Percentiles rank a stretch among this genome's conserved stretches.
phyloP scores from a whole-genome alignment of 352 stramenopile genomes.

The Pythium graminicola region DNA sequence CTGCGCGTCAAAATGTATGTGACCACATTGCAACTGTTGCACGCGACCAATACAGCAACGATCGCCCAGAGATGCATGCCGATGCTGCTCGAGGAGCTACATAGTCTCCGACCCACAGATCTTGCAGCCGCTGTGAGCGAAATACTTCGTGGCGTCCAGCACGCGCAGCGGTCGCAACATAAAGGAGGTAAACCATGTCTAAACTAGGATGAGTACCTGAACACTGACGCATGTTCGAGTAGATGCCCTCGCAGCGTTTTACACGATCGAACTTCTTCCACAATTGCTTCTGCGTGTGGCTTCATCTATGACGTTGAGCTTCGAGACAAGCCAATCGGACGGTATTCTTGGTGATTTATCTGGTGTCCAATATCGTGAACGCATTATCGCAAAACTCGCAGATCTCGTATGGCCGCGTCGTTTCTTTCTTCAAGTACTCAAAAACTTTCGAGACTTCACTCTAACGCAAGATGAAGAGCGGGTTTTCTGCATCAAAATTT shows the following conservation, averaged over 20 bases:
- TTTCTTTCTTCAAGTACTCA: conserved; percentile 47
- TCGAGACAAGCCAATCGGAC: conserved; percentile 17
- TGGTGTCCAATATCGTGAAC: conserved; percentile 26
- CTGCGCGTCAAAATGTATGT: conserved; percentile 24
- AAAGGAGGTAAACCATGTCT: conserved; percentile 14
- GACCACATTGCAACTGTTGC: conserved; percentile 24
- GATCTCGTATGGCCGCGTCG: conserved; percentile 32
- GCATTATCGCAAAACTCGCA: conserved; percentile 29
- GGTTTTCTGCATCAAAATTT: conserved; percentile 36
- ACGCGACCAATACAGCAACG: conserved; percentile 23
- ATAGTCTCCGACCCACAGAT: conserved; percentile 27
- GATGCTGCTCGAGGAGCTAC: conserved; percentile 32
- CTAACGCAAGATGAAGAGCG: conserved; percentile 30
- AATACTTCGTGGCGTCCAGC: conserved; percentile 26
- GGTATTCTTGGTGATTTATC: conserved; percentile 19
- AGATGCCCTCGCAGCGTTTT: conserved; percentile 30
- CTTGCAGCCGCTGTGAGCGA: conserved; percentile 28
- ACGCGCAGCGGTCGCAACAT: conserved; percentile 26
- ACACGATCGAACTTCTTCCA: conserved; percentile 39
- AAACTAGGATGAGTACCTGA: not conserved
- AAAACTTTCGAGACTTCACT: conserved; percentile 38
- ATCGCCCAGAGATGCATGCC: conserved; percentile 19
- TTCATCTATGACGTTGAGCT: conserved; percentile 21
- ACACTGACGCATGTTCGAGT: not conserved
- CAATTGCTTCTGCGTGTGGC: conserved; percentile 35